phyloP scores from a whole-genome alignment of 179 eudicot species.

The Silene noctiflora region DNA sequence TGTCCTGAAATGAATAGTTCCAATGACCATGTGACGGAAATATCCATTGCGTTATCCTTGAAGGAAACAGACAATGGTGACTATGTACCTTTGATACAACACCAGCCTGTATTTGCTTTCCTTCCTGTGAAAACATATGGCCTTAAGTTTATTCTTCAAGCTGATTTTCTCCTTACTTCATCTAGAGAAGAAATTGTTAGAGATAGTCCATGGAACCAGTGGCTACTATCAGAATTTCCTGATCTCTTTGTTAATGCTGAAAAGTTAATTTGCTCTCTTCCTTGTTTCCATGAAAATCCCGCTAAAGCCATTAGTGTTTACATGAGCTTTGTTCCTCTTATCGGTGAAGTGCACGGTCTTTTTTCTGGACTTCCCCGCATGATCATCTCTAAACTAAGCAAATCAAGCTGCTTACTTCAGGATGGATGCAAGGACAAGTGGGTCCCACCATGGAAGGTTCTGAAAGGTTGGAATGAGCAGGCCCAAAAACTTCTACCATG shows the following conservation, averaged over 20 bases:
- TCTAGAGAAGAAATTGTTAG: conserved; percentile 91
- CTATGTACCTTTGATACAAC: conserved; percentile 54
- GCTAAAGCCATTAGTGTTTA: conserved; percentile 73
- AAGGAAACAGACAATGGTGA: conserved; percentile 50
- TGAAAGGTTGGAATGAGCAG: conserved; percentile 72
- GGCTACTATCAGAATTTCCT: conserved; percentile 80
- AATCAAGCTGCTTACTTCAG: conserved; percentile 71
- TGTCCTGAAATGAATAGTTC: conserved; percentile 48
- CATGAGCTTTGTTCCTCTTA: conserved; percentile 90
- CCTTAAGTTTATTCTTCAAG: conserved; percentile 81
- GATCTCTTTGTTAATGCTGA: conserved; percentile 57
- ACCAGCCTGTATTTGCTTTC: conserved; percentile 87
- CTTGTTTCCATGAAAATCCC: conserved; percentile 59
- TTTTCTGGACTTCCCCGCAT: conserved; percentile 78
- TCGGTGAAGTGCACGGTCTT: conserved; percentile 92
- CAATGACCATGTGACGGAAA: conserved; percentile 62
- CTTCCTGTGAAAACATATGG: conserved; percentile 86
- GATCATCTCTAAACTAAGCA: conserved; percentile 72
- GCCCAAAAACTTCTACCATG: conserved; percentile 59
- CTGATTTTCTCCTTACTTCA: conserved; percentile 89
- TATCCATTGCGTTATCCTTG: conserved; percentile 72
- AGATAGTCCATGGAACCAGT: conserved; percentile 89
- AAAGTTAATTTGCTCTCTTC: conserved; percentile 59
- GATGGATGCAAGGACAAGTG: conserved; percentile 61
- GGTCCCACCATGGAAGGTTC: conserved; percentile 92